These are phyloP conservation scores for Pelargonium australe DNA, from an alignment of 441 rosid genomes.

Conservation along the genomic window DNA sequence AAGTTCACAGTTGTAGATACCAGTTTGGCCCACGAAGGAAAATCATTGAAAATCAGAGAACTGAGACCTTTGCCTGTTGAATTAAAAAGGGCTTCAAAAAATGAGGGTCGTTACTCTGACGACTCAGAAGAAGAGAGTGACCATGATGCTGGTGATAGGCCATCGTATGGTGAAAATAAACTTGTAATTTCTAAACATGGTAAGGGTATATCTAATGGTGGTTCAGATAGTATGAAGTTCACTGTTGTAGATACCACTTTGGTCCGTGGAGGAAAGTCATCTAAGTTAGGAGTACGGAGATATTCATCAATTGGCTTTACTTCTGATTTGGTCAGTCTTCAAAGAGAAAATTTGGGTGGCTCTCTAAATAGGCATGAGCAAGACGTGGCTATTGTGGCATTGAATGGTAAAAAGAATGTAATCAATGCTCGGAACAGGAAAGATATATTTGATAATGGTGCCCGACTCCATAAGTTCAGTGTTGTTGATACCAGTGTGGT, in stretches of 20 bases:
- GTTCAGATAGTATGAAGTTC: not conserved
- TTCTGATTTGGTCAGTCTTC: not conserved
- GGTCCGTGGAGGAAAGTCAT: not conserved
- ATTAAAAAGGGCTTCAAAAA: slow-evolving; percentile 20
- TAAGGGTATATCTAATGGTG: not conserved
- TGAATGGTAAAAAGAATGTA: not conserved
- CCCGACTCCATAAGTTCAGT: slow-evolving; percentile 22
- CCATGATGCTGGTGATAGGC: slow-evolving; percentile 6
- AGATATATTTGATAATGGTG: not conserved
- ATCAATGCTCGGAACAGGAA: not conserved
- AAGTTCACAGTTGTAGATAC: slow-evolving; percentile 55
- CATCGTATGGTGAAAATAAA: not conserved
- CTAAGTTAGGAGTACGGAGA: not conserved
- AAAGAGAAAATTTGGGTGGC: not conserved
- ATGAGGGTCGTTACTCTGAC: slow-evolving; percentile 20
- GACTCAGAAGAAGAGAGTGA: slow-evolving; percentile 18
- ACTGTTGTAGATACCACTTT: not conserved
- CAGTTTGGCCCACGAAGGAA: slow-evolving; percentile 39
- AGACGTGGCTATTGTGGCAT: not conserved
- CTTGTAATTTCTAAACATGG: not conserved
- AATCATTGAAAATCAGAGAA: slow-evolving; percentile 34
- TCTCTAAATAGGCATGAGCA: not conserved
- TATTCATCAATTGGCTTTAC: not conserved
- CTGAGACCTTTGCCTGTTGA: slow-evolving; percentile 37
- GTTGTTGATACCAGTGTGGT: slow-evolving; percentile 61